These are phyloP conservation scores for Boletus sp. DNA, from an alignment of 1,284 basidiomycete species.

Conservation along the genomic window DNA sequence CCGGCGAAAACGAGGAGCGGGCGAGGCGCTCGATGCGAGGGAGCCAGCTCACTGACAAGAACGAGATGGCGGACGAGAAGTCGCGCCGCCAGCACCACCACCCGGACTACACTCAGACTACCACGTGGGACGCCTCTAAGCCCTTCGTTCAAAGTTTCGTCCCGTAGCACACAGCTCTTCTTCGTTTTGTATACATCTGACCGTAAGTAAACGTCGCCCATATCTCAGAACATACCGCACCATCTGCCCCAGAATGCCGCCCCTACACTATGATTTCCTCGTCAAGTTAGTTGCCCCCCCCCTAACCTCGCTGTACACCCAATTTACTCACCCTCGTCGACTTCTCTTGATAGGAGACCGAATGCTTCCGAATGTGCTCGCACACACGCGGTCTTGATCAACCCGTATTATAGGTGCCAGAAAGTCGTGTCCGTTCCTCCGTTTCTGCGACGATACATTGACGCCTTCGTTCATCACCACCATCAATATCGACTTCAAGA, in stretches of 20 bases:
- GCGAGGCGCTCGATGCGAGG: too few species aligned
- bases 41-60: too few species aligned
- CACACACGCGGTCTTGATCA: neutral
- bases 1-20: too few species aligned
- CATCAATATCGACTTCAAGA: slow-evolving; percentile 97
- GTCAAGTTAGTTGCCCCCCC: slow-evolving; percentile 66
- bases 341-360: slow-evolving; percentile 97
- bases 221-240: neutral
- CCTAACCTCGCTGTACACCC: neutral
- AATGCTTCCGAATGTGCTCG: slow-evolving; percentile 41
- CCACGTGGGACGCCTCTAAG: too few species aligned
- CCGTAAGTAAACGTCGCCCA: neutral
- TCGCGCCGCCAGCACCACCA: too few species aligned
- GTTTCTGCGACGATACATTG: slow-evolving; percentile 99
- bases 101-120: too few species aligned
- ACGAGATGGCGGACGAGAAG: too few species aligned
- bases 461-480: slow-evolving; percentile 99
- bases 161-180: neutral
- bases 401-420: slow-evolving; percentile 72
- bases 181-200: neutral
- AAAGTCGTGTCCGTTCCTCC: slow-evolving; percentile 96
- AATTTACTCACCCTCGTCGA: slow-evolving; percentile 38
- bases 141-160: too few species aligned
- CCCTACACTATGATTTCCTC: slow-evolving; percentile 90
- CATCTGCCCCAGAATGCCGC: slow-evolving; percentile 55